phyloP scores from a whole-genome alignment of 1,139 yeast species.

The Yamadazyma siamensis region DNA sequence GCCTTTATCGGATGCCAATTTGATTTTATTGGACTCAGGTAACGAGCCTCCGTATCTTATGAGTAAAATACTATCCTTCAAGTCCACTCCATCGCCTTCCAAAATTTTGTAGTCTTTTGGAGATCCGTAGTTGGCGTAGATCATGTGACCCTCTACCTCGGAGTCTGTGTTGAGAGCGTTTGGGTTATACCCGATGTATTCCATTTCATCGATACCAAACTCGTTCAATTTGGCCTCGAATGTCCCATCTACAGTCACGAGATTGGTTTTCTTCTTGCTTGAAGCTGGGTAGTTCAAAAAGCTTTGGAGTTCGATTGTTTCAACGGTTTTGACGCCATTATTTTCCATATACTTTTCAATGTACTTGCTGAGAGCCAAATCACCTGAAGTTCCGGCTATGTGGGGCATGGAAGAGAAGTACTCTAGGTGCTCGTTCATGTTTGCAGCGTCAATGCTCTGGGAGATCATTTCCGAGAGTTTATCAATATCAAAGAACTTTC shows the following conservation, averaged over 20 bases:
- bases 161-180: constrained; percentile 49
- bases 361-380: constrained; percentile 64
- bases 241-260: constrained; percentile 33
- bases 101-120: constrained; percentile 53
- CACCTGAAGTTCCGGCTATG: constrained; percentile 85
- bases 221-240: constrained; percentile 39
- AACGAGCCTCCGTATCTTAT: constrained; percentile 55
- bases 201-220: constrained; percentile 29
- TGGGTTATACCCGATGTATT: constrained; percentile 60
- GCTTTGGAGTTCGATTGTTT: constrained; percentile 48
- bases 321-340: constrained; percentile 53
- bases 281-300: constrained; percentile 54
- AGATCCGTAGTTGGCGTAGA: constrained; percentile 58
- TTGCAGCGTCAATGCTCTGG: constrained; percentile 50
- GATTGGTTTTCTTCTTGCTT: constrained; percentile 22
- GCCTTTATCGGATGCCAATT: constrained; percentile 26
- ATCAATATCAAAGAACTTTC: constrained; percentile 61
- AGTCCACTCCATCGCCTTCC: constrained; percentile 26
- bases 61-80: constrained; percentile 50
- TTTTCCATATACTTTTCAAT: constrained; percentile 55
- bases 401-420: constrained; percentile 85
- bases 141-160: constrained; percentile 54
- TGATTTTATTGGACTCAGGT: constrained; percentile 39
- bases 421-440: constrained; percentile 67
- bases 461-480: constrained; percentile 48